Evolutionary conservation across 495 filamentous ascomycete species (phyloP), one percentile per base, ranked within the genome.

Genomic region (Chlorociboria aeruginascens): DNA sequence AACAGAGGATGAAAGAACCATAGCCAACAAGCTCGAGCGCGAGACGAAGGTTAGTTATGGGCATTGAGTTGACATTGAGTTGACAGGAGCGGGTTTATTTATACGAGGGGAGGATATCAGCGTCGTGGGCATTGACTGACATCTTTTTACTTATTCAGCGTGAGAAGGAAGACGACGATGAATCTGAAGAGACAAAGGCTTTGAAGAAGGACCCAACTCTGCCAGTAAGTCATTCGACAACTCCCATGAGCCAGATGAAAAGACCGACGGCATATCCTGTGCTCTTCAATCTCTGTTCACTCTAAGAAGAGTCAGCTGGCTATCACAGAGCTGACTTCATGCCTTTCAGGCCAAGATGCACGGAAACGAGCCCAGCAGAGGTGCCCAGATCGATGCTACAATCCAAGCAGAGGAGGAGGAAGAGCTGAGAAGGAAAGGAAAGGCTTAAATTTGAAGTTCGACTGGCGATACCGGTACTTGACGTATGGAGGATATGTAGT

Each of bases 1-100:
- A 14, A 13, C 46, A 88, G 82, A 93, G 74, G 86, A 90, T 58
- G 65, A 86, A 57, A 74, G 86, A 54, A 76, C 82, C 29, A 89
- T 93, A 54, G 81, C 80, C 52, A 44, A 59, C 35, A 59, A 56
- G 32, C 32, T 54, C 11, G 53, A 46, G 11, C 47, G 48, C 3
- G 57, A 60, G 40, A 41, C 50, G 40, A 48, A 60, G 53, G 56
- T 56, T 14, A 14, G 48, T 42, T 17, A 40, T 16, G 9, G 25
- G 40, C 3, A 40, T 40, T 17, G 16, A n/a, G n/a, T n/a, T n/a
- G n/a, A n/a, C n/a, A n/a, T n/a, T n/a, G n/a, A n/a, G 16, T 9
- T 3, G 16, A 20, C 16, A 10, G 20, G 31, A 11, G 28, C 3
- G 13, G n/a, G 7, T 25, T 29, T 38, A 25, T 11, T 13, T 36